Percentiles rank a stretch among this genome's conserved stretches.
phyloP scores from a whole-genome alignment of 306 rosid genomes.

The Cicer cuneatum region DNA sequence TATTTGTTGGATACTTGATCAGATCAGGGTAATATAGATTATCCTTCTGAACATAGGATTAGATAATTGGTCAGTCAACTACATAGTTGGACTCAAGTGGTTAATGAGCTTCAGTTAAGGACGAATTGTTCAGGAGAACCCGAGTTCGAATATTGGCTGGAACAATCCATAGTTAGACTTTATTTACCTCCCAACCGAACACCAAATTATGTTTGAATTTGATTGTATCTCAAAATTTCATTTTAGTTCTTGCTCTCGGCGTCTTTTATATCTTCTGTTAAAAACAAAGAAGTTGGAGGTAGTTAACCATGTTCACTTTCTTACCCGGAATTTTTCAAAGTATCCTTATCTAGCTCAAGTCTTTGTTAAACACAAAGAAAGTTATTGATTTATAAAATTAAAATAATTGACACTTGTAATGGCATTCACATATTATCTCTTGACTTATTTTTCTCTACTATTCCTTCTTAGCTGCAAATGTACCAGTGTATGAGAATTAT shows the following conservation, averaged over 20 bases:
- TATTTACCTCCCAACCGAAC: too few species aligned
- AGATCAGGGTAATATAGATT: constrained; percentile 1
- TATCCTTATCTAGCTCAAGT: constrained; percentile 24
- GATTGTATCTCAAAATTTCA: constrained; percentile 3
- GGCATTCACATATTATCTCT: not conserved
- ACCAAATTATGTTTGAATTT: not conserved
- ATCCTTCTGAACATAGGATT: constrained; percentile 36
- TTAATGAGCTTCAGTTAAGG: too few species aligned
- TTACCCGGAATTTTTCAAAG: not conserved
- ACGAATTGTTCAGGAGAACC: too few species aligned
- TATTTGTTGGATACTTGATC: not conserved
- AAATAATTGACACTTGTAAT: not conserved
- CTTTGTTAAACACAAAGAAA: constrained; percentile 9
- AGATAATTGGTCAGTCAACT: constrained; percentile 18
- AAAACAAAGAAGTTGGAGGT: not conserved
- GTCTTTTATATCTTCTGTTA: not conserved
- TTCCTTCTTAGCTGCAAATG: constrained; percentile 17
- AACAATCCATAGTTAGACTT: too few species aligned
- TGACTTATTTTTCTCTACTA: not conserved
- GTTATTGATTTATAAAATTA: not conserved
- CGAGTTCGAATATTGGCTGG: too few species aligned
- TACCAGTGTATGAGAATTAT: not conserved
- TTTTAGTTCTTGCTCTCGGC: not conserved
- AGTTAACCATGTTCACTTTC: constrained; percentile 11
- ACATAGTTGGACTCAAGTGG: too few species aligned